phyloP scores from a whole-genome alignment of 2,329 filamentous ascomycete species.

The Plectosphaerella sp. region DNA sequence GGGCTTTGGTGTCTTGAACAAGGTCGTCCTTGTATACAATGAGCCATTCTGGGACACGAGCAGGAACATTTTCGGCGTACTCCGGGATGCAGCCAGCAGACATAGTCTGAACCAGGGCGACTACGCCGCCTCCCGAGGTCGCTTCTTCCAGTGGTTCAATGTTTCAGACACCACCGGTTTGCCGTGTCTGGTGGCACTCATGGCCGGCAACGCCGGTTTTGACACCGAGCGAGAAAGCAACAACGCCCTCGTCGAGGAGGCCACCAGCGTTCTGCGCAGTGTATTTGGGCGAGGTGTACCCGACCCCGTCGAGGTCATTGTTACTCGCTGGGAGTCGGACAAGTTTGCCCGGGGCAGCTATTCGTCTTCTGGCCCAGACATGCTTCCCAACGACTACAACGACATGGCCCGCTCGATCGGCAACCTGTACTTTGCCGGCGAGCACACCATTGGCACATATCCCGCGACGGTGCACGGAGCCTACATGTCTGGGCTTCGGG shows the following conservation, averaged over 20 bases:
- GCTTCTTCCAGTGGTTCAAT: conserved; percentile 98
- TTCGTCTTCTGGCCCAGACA: conserved; percentile 82
- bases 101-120: conserved; percentile 74
- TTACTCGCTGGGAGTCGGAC: conserved; percentile 91
- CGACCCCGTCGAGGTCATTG: conserved; percentile 75
- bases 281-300: conserved; percentile 72
- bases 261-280: conserved; percentile 70
- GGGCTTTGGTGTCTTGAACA: conserved; percentile 92
- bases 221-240: conserved; percentile 78
- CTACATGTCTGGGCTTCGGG: conserved; percentile 87
- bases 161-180: conserved; percentile 84
- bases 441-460: conserved; percentile 93
- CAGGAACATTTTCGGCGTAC: conserved; percentile 88
- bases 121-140: conserved; percentile 74
- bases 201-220: conserved; percentile 92
- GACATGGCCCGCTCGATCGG: conserved; percentile 80
- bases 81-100: conserved; percentile 67
- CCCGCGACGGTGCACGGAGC: conserved; percentile 96
- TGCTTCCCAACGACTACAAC: conserved; percentile 86
- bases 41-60: conserved; percentile 85
- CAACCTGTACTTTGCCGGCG: conserved; percentile 90
- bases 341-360: conserved; percentile 92
- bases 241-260: conserved; percentile 72
- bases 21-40: conserved; percentile 87
- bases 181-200: conserved; percentile 82